Conservation (phyloP, 768 basidiomycete species). For the Fomitopsis pulvina region DNA sequence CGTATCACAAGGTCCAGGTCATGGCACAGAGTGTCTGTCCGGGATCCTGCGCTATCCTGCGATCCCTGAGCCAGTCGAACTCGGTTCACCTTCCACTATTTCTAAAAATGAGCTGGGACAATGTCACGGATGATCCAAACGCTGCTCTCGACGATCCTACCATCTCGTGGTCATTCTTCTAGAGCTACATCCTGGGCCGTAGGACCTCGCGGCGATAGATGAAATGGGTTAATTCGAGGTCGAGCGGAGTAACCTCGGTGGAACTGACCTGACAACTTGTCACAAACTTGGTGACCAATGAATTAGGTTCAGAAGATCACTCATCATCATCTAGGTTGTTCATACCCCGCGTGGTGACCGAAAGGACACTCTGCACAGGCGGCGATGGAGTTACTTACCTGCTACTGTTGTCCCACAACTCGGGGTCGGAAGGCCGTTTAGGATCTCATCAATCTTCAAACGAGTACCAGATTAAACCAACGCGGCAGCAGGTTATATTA, state of each 20-base stretch:
- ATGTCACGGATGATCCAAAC: too few species aligned
- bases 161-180: background rate
- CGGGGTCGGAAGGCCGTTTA: background rate
- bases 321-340: background rate
- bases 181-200: background rate
- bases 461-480: background rate
- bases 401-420: background rate
- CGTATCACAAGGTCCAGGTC: conserved; percentile 4
- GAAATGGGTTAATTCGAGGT: too few species aligned
- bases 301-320: background rate
- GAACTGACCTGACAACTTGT: background rate
- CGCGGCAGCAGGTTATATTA: background rate
- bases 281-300: background rate
- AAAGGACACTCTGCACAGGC: background rate
- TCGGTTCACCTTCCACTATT: background rate
- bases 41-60: background rate
- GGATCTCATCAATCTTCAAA: background rate
- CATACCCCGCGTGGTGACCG: background rate
- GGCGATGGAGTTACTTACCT: background rate
- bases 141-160: background rate
- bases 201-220: too few species aligned
- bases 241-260: background rate
- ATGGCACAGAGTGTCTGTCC: background rate
- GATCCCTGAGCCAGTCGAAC: background rate
- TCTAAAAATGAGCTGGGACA: too few species aligned